Evolutionary conservation across 2,329 filamentous ascomycete species (phyloP).

Genomic region (Arthrinium phaeospermum): DNA sequence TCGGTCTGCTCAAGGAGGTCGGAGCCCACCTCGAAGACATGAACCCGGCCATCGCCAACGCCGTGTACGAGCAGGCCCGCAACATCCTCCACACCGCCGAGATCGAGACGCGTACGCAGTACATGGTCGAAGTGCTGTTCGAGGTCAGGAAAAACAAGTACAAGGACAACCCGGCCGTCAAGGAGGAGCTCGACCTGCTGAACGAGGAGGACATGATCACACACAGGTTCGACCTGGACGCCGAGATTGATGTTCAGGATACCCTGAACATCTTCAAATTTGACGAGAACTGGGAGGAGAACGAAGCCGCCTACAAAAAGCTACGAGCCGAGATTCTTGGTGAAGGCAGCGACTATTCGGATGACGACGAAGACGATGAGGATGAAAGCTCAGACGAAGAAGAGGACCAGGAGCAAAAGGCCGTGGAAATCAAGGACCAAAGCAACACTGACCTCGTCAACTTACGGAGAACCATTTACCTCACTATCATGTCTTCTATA

Average conservation of each 20-base stretch:
- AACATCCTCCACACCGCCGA: slow-evolving; percentile 95
- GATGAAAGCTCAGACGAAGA: slow-evolving; percentile 75
- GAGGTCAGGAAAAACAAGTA: slow-evolving; percentile 96
- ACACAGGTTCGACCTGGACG: slow-evolving; percentile 81
- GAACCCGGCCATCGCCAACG: slow-evolving; percentile 84
- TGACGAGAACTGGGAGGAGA: slow-evolving; percentile 86
- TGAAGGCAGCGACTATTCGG: slow-evolving; percentile 86
- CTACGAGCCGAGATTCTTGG: slow-evolving; percentile 93
- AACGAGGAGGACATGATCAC: slow-evolving; percentile 99
- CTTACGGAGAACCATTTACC: slow-evolving; percentile 89
- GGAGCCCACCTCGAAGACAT: slow-evolving; percentile 95
- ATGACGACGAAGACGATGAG: slow-evolving; percentile 62
- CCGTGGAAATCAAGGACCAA: slow-evolving; percentile 96
- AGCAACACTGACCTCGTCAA: slow-evolving; percentile 96
- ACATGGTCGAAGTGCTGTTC: slow-evolving; percentile 98
- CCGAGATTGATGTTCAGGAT: slow-evolving; percentile 84
- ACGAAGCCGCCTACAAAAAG: slow-evolving; percentile 88
- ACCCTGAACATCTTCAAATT: slow-evolving; percentile 95
- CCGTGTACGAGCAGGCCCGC: slow-evolving; percentile 94
- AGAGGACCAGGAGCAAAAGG: slow-evolving; percentile 78
- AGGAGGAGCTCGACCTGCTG: slow-evolving; percentile 91
- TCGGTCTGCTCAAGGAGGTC: slow-evolving; percentile 89
- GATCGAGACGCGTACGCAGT: slow-evolving; percentile 98
- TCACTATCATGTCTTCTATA: slow-evolving; percentile 96
- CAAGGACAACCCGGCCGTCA: slow-evolving; percentile 90